These are phyloP conservation scores for Spizellomyces punctatus DNA, from an alignment of 192 early-diverging fungal genomes.

Conservation along the genomic window DNA sequence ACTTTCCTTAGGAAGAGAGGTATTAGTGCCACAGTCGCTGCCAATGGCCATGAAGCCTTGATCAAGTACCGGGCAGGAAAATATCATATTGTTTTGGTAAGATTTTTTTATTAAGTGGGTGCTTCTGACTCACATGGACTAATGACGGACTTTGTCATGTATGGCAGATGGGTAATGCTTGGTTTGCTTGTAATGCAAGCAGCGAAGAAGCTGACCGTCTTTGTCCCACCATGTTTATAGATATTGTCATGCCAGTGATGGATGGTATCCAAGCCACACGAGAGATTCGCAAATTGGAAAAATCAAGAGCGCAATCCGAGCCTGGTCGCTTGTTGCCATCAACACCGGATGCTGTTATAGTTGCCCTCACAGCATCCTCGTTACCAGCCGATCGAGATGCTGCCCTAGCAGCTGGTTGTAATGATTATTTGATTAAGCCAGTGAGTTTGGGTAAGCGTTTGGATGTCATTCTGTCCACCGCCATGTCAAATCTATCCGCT, in stretches of 20 bases:
- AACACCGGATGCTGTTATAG: conserved; percentile 70
- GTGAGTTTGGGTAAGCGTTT: conserved; percentile 58
- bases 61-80: conserved; percentile 63
- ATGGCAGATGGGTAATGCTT: conserved; percentile 6
- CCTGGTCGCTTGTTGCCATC: conserved; percentile 1
- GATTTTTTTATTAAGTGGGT: background rate
- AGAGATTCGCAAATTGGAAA: conserved; percentile 50
- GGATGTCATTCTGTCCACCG: too few relatives aligned
- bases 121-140: background rate
- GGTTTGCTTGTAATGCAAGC: background rate
- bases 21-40: conserved; percentile 53
- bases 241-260: conserved; percentile 41
- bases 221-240: conserved; percentile 9
- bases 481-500: too few relatives aligned
- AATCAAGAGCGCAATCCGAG: background rate
- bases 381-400: conserved; percentile 68
- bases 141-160: background rate
- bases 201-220: background rate
- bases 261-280: conserved; percentile 32
- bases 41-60: conserved; percentile 81
- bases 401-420: conserved; percentile 83
- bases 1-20: conserved; percentile 55
- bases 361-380: conserved; percentile 83
- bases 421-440: conserved; percentile 90
- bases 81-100: conserved; percentile 25